Evolutionary conservation across 75 land plant species (phyloP), one percentile per base, ranked within the genome.

Genomic region (Sequoia sempervirens): DNA sequence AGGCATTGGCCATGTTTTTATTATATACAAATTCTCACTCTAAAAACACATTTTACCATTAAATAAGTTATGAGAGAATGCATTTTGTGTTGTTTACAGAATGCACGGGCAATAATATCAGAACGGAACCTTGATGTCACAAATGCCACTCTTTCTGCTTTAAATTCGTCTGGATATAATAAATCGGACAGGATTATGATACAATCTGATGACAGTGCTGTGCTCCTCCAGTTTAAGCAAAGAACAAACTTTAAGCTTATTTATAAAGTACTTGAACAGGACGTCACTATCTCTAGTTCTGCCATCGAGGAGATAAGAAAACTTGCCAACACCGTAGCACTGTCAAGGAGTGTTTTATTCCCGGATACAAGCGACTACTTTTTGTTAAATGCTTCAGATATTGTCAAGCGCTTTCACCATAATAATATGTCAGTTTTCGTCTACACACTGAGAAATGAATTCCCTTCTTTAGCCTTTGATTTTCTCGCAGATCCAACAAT

Each of bases 381-480:
- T 83, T 83, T 96, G 23, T 34, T 78, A 15, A 40, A 14, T 0
- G 30, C 17, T 11, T 88, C 96, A 20, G 83, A 88, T 17, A 85
- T 93, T 38, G 92, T 93, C 3, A 79, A 85, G 5, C 74, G 58
- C 68, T 83, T 96, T 81, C 95, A 92, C 34, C 82, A 81, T 0
- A 90, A 90, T 15, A 97, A 95, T 72, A 68, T 97, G 70, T 89
- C 93, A 5, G 97, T 94, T 12, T 92, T 88, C 30, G 92, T 92
- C 37, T 85, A 64, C 3, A 87, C 66, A 12, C 37, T 94, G 14
- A 85, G 88, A 72, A 95, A 97, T 69, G 98, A 95, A 75, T 94
- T 85, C 82, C 45, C 75, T 0, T 20, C 87, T 11, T 40, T 92
- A 8, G 83, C 93, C 15, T 90, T 84, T 11, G 99, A 97, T 81